A percentile compares a stretch with the other conserved stretches of the same genome.
These are phyloP conservation scores for Fusarium virguliforme DNA, from an alignment of 2,329 filamentous ascomycete species.

Conservation along the genomic window DNA sequence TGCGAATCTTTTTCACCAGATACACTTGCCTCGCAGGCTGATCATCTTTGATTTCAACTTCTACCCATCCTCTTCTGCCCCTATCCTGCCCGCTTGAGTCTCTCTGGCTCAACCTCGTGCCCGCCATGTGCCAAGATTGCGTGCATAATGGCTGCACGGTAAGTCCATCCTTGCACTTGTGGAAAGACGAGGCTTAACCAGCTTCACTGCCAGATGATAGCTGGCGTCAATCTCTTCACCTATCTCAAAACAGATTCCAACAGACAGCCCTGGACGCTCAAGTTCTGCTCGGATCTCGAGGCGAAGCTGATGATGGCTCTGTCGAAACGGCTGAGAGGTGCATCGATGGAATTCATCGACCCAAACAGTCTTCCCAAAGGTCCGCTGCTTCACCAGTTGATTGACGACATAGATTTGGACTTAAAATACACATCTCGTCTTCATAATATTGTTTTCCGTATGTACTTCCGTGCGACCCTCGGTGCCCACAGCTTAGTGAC, in stretches of 20 bases:
- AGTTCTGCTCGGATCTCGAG: background rate
- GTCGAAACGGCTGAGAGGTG: background rate
- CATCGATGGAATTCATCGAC: background rate
- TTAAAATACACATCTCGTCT: background rate
- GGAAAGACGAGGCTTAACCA: background rate
- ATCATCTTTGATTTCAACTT: background rate
- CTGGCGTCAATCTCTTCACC: background rate
- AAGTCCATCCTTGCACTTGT: background rate
- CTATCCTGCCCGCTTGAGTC: background rate
- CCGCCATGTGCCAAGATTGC: slow-evolving; percentile 1
- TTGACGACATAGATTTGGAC: background rate
- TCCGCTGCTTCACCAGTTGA: background rate
- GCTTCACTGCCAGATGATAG: background rate
- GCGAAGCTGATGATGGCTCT: background rate
- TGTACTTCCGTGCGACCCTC: background rate
- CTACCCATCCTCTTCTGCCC: background rate
- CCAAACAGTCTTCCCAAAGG: background rate
- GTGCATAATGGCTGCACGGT: background rate
- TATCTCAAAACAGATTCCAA: background rate
- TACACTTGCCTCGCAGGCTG: background rate
- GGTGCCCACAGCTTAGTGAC: background rate
- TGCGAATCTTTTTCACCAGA: background rate
- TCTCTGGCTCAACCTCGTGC: background rate
- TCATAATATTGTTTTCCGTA: background rate
- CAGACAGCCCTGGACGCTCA: background rate